These are phyloP conservation scores for Populus tomentosa DNA, from an alignment of 441 rosid species.

Conservation along the genomic window DNA sequence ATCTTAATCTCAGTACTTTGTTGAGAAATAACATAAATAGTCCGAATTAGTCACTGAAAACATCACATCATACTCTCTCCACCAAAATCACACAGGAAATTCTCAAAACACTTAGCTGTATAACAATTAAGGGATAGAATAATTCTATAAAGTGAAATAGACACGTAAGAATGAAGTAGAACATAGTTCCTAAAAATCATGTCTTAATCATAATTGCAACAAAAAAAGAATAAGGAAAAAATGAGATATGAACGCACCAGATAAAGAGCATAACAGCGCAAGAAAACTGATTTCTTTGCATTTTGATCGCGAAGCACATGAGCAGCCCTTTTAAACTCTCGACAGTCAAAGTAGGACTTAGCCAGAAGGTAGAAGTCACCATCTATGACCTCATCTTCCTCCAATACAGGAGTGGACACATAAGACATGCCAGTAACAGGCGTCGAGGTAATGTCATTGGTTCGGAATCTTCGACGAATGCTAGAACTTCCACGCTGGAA, in stretches of 20 bases:
- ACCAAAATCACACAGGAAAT: background rate
- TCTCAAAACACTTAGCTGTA: background rate
- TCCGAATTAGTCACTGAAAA: background rate
- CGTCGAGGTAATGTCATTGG: slow-evolving; percentile 63
- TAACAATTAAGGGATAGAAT: background rate
- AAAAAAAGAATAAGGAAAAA: background rate
- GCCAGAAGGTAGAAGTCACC: slow-evolving; percentile 72
- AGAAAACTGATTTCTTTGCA: slow-evolving; percentile 71
- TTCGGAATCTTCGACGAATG: slow-evolving; percentile 71
- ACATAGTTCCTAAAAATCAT: background rate
- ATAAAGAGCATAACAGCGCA: slow-evolving; percentile 84
- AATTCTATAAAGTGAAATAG: background rate
- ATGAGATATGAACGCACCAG: slow-evolving; percentile 44
- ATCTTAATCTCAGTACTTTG: background rate
- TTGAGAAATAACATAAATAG: background rate
- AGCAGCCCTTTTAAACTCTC: slow-evolving; percentile 79
- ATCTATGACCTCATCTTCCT: slow-evolving; percentile 69
- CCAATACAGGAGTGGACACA: slow-evolving; percentile 70
- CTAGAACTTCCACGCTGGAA: slow-evolving; percentile 97
- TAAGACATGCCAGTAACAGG: slow-evolving; percentile 63
- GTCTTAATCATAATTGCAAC: background rate
- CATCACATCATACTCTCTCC: background rate
- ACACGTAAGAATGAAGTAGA: background rate
- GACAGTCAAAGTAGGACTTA: slow-evolving; percentile 78
- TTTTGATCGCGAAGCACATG: slow-evolving; percentile 77